phyloP scores from a whole-genome alignment of 441 rosid genomes.

The Theobroma grandiflorum region DNA sequence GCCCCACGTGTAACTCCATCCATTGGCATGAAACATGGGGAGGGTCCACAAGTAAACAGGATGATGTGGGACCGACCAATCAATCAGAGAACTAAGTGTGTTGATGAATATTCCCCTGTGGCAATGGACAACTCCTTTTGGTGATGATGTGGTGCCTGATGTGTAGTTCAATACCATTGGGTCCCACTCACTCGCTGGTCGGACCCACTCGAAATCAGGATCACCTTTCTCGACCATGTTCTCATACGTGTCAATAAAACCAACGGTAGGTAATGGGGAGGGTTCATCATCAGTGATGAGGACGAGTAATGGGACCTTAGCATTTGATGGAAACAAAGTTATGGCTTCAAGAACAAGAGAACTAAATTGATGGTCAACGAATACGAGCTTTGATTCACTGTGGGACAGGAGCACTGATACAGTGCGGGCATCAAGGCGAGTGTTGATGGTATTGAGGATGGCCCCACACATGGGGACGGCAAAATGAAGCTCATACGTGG shows the following conservation, averaged over 20 bases:
- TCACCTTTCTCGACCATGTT: constrained; percentile 48
- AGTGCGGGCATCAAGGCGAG: constrained; percentile 55
- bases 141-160: constrained; percentile 61
- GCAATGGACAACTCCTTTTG: constrained; percentile 56
- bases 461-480: constrained; percentile 70
- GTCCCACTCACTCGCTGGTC: constrained; percentile 52
- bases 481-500: constrained; percentile 67
- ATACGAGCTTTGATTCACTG: constrained; percentile 52
- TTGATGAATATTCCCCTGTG: constrained; percentile 49
- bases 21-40: constrained; percentile 65
- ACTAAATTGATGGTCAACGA: constrained; percentile 47
- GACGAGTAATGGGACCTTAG: constrained; percentile 46
- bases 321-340: constrained; percentile 29
- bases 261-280: constrained; percentile 10
- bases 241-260: constrained; percentile 44
- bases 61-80: constrained; percentile 53
- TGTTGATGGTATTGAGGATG: constrained; percentile 61
- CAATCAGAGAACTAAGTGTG: constrained; percentile 40
- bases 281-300: constrained; percentile 39
- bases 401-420: constrained; percentile 51
- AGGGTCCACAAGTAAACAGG: constrained; percentile 59
- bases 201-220: constrained; percentile 51
- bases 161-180: constrained; percentile 64
- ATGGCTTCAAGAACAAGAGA: constrained; percentile 48
- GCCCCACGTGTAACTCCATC: constrained; percentile 64